Evolutionary conservation across 164 flowering plant genomes (phyloP).

Genomic region (Chloranthus sessilifolius): DNA sequence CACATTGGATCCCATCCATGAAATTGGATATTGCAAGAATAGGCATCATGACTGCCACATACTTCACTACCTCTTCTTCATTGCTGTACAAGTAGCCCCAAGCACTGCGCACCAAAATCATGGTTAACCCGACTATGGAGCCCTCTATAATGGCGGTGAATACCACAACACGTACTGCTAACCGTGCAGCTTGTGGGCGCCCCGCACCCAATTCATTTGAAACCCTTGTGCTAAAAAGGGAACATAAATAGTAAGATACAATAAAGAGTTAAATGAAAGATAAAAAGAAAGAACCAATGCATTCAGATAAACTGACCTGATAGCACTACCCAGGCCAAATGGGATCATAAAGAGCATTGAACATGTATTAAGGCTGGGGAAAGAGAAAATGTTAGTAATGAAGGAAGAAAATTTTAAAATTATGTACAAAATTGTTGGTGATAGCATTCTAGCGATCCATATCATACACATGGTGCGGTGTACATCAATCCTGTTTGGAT

Average conservation of each 20-base stretch:
- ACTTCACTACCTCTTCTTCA: conserved; percentile 32
- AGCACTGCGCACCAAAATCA: conserved; percentile 21
- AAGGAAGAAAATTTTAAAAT: not conserved
- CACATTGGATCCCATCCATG: conserved; percentile 44
- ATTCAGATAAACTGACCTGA: conserved; percentile 8
- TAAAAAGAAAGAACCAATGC: not conserved
- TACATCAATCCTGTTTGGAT: too few species aligned
- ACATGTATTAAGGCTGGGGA: conserved; percentile 9
- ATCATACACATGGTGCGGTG: too few species aligned
- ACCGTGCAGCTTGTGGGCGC: conserved; percentile 27
- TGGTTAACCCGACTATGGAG: conserved; percentile 9
- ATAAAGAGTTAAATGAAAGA: too few species aligned
- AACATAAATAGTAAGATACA: not conserved
- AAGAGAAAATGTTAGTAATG: not conserved
- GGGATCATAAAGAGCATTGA: conserved; percentile 10
- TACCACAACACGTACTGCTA: conserved; percentile 22
- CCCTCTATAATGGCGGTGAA: conserved; percentile 17
- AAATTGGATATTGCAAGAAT: conserved; percentile 40
- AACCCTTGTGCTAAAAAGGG: conserved; percentile 28
- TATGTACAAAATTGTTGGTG: too few species aligned
- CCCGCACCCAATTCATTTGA: conserved; percentile 47
- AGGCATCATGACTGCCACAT: conserved; percentile 44
- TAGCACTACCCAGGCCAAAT: conserved; percentile 10
- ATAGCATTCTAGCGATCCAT: too few species aligned
- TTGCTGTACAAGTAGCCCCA: conserved; percentile 33